Conservation (phyloP, 225 moss, liverwort and hornwort species). For the Sphagnum tenellum region DNA sequence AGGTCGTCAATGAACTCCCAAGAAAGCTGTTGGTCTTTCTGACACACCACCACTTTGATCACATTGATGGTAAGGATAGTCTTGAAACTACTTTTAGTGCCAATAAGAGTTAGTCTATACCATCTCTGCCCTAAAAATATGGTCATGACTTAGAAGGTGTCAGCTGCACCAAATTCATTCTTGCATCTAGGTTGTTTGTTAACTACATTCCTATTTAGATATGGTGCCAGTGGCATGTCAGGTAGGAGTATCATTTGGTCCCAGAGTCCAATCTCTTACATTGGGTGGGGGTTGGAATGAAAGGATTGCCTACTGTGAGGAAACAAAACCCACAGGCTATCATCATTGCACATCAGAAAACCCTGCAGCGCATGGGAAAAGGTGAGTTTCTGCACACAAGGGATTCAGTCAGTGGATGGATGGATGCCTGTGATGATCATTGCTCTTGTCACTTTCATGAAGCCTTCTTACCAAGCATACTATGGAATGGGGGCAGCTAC, state of each 20-base stretch:
- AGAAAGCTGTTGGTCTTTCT: constrained; percentile 78
- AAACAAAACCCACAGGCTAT: constrained; percentile 69
- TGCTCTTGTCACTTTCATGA: neutral
- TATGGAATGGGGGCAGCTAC: constrained; percentile 44
- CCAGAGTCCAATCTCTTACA: too few species aligned
- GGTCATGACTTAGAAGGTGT: too few species aligned
- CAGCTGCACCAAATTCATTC: too few species aligned
- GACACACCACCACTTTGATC: constrained; percentile 89
- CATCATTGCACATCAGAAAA: constrained; percentile 75
- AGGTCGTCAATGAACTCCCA: constrained; percentile 73
- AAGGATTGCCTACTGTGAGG: constrained; percentile 60
- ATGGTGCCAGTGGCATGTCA: too few species aligned
- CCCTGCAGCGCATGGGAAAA: constrained; percentile 80
- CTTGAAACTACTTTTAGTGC: neutral
- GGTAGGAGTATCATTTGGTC: too few species aligned
- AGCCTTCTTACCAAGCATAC: constrained; percentile 7
- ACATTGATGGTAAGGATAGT: constrained; percentile 60
- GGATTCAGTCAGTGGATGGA: too few species aligned
- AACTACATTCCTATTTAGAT: too few species aligned
- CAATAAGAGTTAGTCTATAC: neutral
- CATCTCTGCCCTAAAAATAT: neutral
- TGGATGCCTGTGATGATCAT: neutral
- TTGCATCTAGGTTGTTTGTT: too few species aligned
- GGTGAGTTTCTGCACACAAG: constrained; percentile 18
- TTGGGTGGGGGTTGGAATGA: too few species aligned